Percentiles rank a stretch among this genome's conserved stretches.
These are phyloP conservation scores for Oryza longistaminata DNA, from an alignment of 176 grass and related monocot species.

Conservation along the genomic window DNA sequence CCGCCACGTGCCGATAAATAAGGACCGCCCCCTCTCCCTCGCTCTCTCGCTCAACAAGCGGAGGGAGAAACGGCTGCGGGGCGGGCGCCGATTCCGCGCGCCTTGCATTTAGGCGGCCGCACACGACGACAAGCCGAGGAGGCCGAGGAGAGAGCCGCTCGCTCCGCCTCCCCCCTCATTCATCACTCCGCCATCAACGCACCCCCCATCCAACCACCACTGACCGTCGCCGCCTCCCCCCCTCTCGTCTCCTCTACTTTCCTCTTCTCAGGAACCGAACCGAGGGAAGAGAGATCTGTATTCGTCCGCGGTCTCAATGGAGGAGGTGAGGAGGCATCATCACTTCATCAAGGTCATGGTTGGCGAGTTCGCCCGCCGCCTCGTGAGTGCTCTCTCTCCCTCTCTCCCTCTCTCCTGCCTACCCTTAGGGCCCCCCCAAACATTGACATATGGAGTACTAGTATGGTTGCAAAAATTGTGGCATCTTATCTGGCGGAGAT, in stretches of 20 bases:
- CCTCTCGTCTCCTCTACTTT: background rate
- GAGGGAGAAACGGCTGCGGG: too few species aligned
- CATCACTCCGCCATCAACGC: background rate
- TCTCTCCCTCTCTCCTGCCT: background rate
- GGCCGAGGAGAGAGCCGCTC: too few species aligned
- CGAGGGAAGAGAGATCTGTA: background rate
- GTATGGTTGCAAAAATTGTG: conserved; percentile 7
- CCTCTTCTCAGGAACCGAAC: background rate
- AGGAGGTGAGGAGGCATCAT: conserved; percentile 22
- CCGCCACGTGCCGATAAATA: background rate
- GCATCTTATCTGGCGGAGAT: background rate
- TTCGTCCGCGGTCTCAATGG: background rate
- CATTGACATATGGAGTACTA: background rate
- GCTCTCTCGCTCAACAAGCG: too few species aligned
- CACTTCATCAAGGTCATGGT: conserved; percentile 56
- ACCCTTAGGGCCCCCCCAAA: too few species aligned
- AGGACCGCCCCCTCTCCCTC: too few species aligned
- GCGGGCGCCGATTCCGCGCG: conserved; percentile 7
- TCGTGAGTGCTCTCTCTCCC: conserved; percentile 23
- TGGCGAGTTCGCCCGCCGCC: conserved; percentile 35
- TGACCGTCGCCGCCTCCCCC: background rate
- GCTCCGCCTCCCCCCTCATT: background rate
- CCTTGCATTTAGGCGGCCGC: background rate
- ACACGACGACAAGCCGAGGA: too few species aligned
- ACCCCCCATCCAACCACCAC: background rate